These are phyloP conservation scores for Thielaviopsis populi DNA, from an alignment of 2,329 filamentous ascomycete genomes.

Conservation along the genomic window DNA sequence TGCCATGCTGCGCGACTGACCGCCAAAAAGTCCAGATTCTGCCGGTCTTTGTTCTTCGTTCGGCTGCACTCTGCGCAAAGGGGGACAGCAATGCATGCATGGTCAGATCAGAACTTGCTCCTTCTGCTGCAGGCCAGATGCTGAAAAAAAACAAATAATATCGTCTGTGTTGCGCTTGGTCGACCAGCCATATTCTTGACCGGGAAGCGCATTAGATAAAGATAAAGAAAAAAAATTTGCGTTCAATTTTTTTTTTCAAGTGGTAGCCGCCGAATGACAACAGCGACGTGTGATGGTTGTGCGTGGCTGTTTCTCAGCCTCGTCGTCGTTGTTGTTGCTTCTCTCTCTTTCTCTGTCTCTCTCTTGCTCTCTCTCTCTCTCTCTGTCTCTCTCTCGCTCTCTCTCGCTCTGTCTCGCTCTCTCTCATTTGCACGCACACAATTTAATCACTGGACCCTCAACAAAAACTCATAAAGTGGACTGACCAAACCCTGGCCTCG, in stretches of 20 bases:
- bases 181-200: not conserved
- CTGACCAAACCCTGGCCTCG: slow-evolving; percentile 2
- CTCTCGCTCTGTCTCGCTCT: no score
- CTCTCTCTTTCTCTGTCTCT: not conserved
- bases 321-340: not conserved
- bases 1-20: not conserved
- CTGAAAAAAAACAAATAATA: no score
- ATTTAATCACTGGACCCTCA: not conserved
- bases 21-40: not conserved
- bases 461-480: not conserved
- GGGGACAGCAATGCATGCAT: not conserved
- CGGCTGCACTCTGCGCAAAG: no score
- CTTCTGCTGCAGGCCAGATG: not conserved
- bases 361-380: not conserved
- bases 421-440: not conserved
- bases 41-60: not conserved
- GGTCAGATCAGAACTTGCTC: not conserved
- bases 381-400: not conserved
- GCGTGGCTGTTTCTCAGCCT: not conserved
- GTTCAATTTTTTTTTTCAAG: not conserved
- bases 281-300: not conserved
- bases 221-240: not conserved
- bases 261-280: not conserved
- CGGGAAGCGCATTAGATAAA: not conserved
- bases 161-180: not conserved